Evolutionary conservation across 2,329 filamentous ascomycete species (phyloP), one percentile per base, ranked within the genome.

Genomic region (Aspergillus pseudoglaucus): DNA sequence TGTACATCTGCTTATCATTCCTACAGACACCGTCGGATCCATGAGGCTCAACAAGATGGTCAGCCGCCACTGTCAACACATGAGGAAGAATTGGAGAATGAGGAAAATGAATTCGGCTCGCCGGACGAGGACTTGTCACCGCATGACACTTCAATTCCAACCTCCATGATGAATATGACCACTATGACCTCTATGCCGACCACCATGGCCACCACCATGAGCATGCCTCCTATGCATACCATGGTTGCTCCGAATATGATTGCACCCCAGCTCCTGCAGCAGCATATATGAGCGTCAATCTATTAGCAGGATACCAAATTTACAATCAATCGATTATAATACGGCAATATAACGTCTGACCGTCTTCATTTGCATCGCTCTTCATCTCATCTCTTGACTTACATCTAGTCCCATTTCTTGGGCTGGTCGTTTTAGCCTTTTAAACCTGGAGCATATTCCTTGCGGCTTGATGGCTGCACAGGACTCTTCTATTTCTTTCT

Each of bases 51-150:
- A 59, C 75, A 78, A 51, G 79, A 83, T 57, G 81, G 79, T 54
- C 74, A 77, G 58, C 58, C 56, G 17, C 59, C 61, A 20, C 55
- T 63, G 22, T 48, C 60, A 39, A 57, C 59, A 14, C 67, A 86
- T 35, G 90, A 91, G 48, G 90, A 95, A 59, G 89, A 94, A 41
- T 82, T 91, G 57, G 89, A 95, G 62, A 87, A 93, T 47, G 88
- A 91, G 51, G 89, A 94, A 56, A 88, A 93, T 57, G 87, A 90
- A 25, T 82, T 91, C 47, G 85, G 86, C 45, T 85, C 88, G 23
- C 88, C 89, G 54, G 37, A 39, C 17, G 87, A 90, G 54, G 83
- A 85, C 15, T 90, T 87, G 10, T 86, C 88, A 14, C 82, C 59
- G 12, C 59, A 63, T 5, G 61, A 60, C n/a, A 39, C 37, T 39